phyloP scores from a whole-genome alignment of 139 green algal species.

The Asterochloris erici region DNA sequence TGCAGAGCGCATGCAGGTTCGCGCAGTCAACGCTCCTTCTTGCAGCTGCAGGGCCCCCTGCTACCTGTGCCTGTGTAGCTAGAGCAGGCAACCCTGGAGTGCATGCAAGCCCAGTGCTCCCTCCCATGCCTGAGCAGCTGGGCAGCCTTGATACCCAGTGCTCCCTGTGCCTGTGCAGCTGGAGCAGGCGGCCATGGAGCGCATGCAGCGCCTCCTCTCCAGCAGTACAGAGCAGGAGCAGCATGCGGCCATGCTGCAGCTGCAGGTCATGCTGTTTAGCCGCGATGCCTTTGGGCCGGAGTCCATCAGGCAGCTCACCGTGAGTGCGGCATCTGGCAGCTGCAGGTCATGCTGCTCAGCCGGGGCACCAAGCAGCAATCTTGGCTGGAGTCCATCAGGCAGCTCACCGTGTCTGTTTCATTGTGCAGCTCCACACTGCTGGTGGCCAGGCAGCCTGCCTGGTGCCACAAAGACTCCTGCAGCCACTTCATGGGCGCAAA shows the following conservation, averaged over 20 bases:
- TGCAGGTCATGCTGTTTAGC: constrained; percentile 62
- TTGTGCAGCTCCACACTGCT: not conserved
- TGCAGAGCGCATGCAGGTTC: not conserved
- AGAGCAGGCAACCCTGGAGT: no score
- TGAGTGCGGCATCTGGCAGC: not conserved
- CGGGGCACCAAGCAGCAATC: constrained; percentile 27
- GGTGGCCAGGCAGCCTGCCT: not conserved
- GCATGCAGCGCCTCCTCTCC: not conserved
- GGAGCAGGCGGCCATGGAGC: not conserved
- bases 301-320: constrained; percentile 59
- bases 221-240: not conserved
- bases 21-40: not conserved
- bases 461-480: not conserved
- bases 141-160: no score
- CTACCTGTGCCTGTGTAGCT: no score
- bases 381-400: constrained; percentile 49
- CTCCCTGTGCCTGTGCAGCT: not conserved
- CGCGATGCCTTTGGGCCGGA: constrained; percentile 43
- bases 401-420: constrained; percentile 39
- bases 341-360: constrained; percentile 57
- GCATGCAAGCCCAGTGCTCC: no score
- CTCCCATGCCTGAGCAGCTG: no score
- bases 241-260: not conserved
- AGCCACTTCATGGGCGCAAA: not conserved
- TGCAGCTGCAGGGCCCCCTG: no score